Conservation (phyloP, 176 grass and related monocot genomes). For the Themeda triandra region DNA sequence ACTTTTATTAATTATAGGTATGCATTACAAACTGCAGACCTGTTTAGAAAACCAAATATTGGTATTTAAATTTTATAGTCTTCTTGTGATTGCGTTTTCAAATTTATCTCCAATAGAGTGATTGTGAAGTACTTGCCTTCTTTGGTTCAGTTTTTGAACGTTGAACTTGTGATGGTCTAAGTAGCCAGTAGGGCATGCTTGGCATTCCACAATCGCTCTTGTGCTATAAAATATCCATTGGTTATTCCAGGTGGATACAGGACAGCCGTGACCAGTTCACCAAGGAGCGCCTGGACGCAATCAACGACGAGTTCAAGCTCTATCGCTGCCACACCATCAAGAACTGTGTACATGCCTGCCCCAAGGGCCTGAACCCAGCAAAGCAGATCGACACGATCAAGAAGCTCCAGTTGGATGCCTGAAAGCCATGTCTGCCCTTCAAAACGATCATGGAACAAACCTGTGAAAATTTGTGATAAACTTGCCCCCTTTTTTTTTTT, state of each 20-base stretch:
- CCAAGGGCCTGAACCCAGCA: constrained; percentile 86
- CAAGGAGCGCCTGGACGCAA: constrained; percentile 73
- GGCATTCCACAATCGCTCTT: neutral
- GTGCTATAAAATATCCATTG: constrained; percentile 1
- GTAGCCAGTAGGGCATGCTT: neutral
- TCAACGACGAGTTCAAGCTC: constrained; percentile 98
- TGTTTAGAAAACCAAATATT: neutral
- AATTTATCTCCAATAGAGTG: neutral
- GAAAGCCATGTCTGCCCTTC: neutral
- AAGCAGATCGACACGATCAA: constrained; percentile 93
- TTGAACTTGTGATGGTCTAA: neutral
- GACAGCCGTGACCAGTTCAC: constrained; percentile 98
- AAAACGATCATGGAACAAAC: neutral
- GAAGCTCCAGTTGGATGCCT: constrained; percentile 70
- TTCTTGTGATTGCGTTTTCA: neutral
- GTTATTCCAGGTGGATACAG: constrained; percentile 81
- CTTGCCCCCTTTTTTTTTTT: neutral
- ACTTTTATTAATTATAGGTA: too few relatives aligned
- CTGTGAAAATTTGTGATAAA: constrained; percentile 20
- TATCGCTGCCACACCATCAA: constrained; percentile 96
- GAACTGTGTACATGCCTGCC: constrained; percentile 92
- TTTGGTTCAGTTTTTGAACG: neutral
- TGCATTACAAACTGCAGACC: too few relatives aligned
- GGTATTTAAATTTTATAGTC: neutral
- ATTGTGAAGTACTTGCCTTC: neutral